phyloP scores from a whole-genome alignment of 2,329 filamentous ascomycete species.

The Endothia cerciana region DNA sequence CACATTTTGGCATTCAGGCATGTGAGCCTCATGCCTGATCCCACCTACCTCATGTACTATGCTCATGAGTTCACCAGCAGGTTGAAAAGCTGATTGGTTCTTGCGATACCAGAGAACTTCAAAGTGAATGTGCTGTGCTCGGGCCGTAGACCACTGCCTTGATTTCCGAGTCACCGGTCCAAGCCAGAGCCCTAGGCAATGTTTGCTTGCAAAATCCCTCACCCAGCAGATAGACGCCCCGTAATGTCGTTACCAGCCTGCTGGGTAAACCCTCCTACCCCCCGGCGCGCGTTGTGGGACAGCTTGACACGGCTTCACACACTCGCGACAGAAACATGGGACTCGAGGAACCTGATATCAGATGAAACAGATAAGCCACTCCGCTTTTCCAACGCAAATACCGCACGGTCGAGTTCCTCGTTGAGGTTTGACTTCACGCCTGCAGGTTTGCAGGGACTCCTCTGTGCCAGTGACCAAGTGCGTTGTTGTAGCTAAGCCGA shows the following conservation, averaged over 20 bases:
- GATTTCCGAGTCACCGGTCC: not conserved
- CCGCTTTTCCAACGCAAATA: not conserved
- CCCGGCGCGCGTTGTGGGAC: too few relatives aligned
- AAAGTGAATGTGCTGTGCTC: not conserved
- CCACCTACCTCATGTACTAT: not conserved
- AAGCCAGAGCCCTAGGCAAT: not conserved
- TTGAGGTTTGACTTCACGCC: not conserved
- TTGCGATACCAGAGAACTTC: not conserved
- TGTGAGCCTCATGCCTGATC: slow-evolving; percentile 1
- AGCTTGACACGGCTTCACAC: not conserved
- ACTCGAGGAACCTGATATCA: not conserved
- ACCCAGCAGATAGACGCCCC: not conserved
- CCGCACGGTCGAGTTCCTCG: not conserved
- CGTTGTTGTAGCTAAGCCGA: not conserved
- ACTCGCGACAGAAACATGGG: not conserved
- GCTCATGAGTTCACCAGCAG: not conserved
- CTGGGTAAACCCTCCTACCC: not conserved
- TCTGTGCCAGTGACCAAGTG: not conserved
- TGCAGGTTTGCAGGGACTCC: not conserved
- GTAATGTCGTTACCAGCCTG: not conserved
- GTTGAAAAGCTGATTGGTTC: not conserved
- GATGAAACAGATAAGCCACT: not conserved
- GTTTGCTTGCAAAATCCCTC: not conserved
- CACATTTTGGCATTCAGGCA: not conserved
- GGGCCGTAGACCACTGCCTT: not conserved